Evolutionary conservation across 768 basidiomycete genomes (phyloP).

Genomic region (Lyophyllum atratum): DNA sequence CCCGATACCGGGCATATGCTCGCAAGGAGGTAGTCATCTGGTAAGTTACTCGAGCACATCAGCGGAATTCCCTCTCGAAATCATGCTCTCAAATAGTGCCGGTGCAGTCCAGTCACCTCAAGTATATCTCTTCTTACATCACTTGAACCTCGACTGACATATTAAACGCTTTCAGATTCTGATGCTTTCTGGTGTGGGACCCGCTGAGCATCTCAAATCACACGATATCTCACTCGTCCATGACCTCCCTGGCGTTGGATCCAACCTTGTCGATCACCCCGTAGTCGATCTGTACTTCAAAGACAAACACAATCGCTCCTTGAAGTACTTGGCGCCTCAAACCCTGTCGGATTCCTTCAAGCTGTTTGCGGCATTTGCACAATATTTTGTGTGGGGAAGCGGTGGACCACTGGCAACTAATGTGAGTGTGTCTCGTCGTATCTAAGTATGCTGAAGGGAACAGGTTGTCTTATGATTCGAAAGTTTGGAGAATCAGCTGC

Average conservation of each 20-base stretch:
- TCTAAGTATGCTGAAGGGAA: not conserved
- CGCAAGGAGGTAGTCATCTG: slow-evolving; percentile 62
- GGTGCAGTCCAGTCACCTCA: slow-evolving; percentile 65
- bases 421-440: slow-evolving; percentile 32
- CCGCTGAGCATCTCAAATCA: slow-evolving; percentile 52
- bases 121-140: slow-evolving; percentile 22
- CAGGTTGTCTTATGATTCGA: slow-evolving; percentile 25
- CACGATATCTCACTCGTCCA: slow-evolving; percentile 56
- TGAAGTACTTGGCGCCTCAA: slow-evolving; percentile 39
- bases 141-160: not conserved
- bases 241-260: slow-evolving; percentile 75
- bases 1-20: slow-evolving; percentile 47
- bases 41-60: slow-evolving; percentile 37
- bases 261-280: slow-evolving; percentile 71
- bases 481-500: slow-evolving; percentile 54
- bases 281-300: slow-evolving; percentile 52
- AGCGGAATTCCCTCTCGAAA: not conserved
- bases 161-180: slow-evolving; percentile 48
- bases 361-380: slow-evolving; percentile 31
- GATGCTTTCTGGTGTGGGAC: slow-evolving; percentile 78
- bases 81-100: slow-evolving; percentile 34
- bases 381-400: slow-evolving; percentile 42
- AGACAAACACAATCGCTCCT: slow-evolving; percentile 47
- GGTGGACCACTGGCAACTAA: slow-evolving; percentile 57
- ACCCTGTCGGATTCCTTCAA: slow-evolving; percentile 27